Conservation (phyloP, 352 stramenopile species). For the Aphanomyces astaci region DNA sequence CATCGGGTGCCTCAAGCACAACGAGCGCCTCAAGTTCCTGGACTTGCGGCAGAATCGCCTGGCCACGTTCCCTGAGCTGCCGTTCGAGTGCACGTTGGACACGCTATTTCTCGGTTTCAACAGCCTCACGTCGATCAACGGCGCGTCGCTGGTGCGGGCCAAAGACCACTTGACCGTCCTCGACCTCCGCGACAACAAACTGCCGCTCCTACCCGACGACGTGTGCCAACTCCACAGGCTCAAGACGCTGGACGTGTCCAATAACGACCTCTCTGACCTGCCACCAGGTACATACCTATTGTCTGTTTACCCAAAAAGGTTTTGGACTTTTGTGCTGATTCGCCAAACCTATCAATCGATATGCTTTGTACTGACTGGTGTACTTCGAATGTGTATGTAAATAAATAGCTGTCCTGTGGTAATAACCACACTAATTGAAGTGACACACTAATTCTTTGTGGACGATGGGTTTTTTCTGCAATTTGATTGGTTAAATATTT, state of each 20-base stretch:
- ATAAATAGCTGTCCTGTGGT: no score
- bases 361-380: no score
- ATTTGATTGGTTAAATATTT: background rate
- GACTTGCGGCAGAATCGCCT: conserved; percentile 71
- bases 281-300: conserved; percentile 28
- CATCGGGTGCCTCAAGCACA: conserved; percentile 32
- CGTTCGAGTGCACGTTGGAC: conserved; percentile 44
- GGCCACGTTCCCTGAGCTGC: conserved; percentile 31
- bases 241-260: conserved; percentile 54
- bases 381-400: no score
- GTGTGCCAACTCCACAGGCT: conserved; percentile 32
- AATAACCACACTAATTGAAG: no score
- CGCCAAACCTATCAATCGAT: no score
- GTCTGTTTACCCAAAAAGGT: no score
- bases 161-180: conserved; percentile 44
- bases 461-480: no score
- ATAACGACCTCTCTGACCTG: conserved; percentile 44
- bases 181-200: conserved; percentile 46
- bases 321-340: no score
- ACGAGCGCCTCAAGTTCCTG: conserved; percentile 50
- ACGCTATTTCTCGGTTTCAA: conserved; percentile 46
- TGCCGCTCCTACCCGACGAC: conserved; percentile 40
- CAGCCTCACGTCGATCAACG: conserved; percentile 36
- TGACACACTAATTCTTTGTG: no score
- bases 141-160: conserved; percentile 40